Percentiles rank a stretch among this genome's conserved stretches.
Evolutionary conservation across 2,329 filamentous ascomycete species (phyloP).

Genomic region (Apiospora aurea): DNA sequence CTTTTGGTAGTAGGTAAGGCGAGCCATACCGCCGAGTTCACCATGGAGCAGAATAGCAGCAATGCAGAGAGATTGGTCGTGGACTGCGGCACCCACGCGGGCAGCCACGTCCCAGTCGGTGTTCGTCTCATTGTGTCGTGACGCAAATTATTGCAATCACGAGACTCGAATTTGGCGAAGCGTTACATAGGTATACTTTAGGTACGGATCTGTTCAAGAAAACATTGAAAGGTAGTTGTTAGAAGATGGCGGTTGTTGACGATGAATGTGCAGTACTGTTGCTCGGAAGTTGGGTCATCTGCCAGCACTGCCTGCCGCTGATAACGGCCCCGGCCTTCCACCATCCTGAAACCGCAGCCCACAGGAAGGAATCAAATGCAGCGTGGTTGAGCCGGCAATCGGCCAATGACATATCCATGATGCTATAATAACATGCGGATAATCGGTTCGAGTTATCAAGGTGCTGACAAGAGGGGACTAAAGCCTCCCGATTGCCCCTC

Average conservation of each 20-base stretch:
- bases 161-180: neutral
- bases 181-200: neutral
- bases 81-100: slow-evolving; percentile 54
- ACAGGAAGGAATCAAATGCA: neutral
- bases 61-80: slow-evolving; percentile 47
- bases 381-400: neutral
- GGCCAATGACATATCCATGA: neutral
- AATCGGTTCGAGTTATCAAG: too few relatives aligned
- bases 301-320: neutral
- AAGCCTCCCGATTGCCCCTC: neutral
- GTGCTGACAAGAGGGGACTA: neutral
- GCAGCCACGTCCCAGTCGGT: slow-evolving; percentile 53
- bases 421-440: neutral
- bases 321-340: neutral
- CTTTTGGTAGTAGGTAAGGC: neutral
- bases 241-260: neutral
- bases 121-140: slow-evolving; percentile 37
- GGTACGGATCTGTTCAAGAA: too few relatives aligned
- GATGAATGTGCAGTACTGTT: neutral
- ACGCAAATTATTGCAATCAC: neutral
- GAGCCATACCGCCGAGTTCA: slow-evolving; percentile 49
- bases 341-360: neutral
- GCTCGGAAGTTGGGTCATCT: neutral
- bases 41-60: slow-evolving; percentile 52
- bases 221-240: neutral